Conservation (phyloP, 2,329 filamentous ascomycete species). For the Trichoderma sp. region DNA sequence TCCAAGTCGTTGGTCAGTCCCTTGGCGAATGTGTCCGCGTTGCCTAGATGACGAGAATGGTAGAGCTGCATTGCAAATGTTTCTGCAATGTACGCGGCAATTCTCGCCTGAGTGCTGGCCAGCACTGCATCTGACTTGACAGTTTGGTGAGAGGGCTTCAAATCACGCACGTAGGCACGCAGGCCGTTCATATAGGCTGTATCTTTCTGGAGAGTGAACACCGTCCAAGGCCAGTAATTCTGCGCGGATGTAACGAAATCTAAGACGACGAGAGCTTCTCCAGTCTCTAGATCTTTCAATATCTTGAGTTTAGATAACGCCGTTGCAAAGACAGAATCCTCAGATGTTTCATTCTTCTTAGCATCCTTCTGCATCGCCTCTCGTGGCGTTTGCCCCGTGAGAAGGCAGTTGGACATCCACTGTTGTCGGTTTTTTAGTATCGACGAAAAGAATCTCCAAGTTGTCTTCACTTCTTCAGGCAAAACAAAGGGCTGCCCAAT, state of each 20-base stretch:
- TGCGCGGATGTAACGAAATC: constrained; percentile 86
- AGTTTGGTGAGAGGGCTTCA: constrained; percentile 51
- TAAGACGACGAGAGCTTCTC: constrained; percentile 70
- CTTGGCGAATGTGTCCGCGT: constrained; percentile 62
- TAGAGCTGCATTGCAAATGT: constrained; percentile 90
- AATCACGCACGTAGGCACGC: constrained; percentile 62
- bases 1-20: constrained; percentile 70
- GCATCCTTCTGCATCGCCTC: constrained; percentile 62
- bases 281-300: constrained; percentile 61
- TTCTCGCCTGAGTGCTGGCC: constrained; percentile 61
- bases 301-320: constrained; percentile 68
- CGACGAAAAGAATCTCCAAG: constrained; percentile 83
- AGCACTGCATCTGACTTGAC: constrained; percentile 54
- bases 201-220: constrained; percentile 73
- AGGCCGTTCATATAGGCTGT: constrained; percentile 69
- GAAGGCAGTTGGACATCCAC: constrained; percentile 90
- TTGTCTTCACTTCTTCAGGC: constrained; percentile 59
- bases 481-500: constrained; percentile 74
- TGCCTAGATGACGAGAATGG: constrained; percentile 72
- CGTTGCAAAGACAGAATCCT: constrained; percentile 66
- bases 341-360: constrained; percentile 47
- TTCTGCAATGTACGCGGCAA: constrained; percentile 81
- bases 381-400: constrained; percentile 82
- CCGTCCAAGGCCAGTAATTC: constrained; percentile 94
- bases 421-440: constrained; percentile 88